Base-by-base conservation (phyloP, 257 asterid genomes). In the Nicotiana undulata region DNA sequence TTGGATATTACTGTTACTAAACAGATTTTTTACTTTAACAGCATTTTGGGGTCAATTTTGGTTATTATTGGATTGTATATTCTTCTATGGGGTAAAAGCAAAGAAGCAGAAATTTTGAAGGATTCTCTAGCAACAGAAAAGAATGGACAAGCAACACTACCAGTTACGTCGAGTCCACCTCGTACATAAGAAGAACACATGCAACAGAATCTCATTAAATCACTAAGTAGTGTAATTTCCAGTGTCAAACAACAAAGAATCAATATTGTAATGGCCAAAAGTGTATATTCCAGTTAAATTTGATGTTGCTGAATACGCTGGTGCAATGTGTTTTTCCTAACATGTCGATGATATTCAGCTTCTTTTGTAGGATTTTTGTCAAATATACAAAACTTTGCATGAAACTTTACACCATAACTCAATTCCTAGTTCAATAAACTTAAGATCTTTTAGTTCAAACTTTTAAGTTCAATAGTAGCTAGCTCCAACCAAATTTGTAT, bases 51-150 rank as follows among this genome's bases (percentile, higher is more conserved):
- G 80, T 93, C 97, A 44, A 20, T 85, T 58, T 81, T 91, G 29
- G 97, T 93, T 34, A 67, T 90, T 49, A 75, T 86, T 75, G 97
- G 97, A 0, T 85, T 89, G 94, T 91, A 91, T 81, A 72, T 85
- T 81, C 93, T 93, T 34, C 91, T 93, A 9, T 91, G 97, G 97
- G 97, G 93, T 6, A 91, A 93, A 85, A 90, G 90, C 89, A 86
- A 88, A 55, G 96, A 91, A 40, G 68, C 68, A 55, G 84, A 85
- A 75, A 56, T 61, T 52, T 79, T 68, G 58, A 80, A 82, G 79
- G 81, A 78, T 58, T 74, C 26, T 67, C 44, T 51, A 16, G 80
- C 84, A 44, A 64, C 56, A 80, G 81, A 64, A 55, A 83, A 82
- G 37, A 80, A 82, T 79, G 81, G 66, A 65, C 83, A 83, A 18